Evolutionary conservation across 2,329 filamentous ascomycete species (phyloP), one percentile per base, ranked within the genome.

Genomic region (Colletotrichum graminicola): DNA sequence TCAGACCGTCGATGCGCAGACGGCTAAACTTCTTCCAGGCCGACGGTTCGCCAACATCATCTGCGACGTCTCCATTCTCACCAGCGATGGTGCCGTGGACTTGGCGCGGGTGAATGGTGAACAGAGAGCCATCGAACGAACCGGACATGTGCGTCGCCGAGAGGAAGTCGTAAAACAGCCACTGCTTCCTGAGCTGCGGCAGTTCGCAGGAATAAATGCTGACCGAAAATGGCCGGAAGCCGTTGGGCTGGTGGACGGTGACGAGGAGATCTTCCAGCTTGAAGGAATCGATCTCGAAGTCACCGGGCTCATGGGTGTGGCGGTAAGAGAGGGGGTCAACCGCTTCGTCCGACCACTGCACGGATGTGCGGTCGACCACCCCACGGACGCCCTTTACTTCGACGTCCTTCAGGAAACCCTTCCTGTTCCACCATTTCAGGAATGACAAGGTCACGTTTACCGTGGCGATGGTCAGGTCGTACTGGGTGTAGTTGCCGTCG

Each of bases 401-500:
- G 52, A 99, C 96, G 78, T 98, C 94, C 76, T 93, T 92, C 11
- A 99, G 84, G 7, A 97, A 87, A 0, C 96, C 96, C 80, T 95
- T 98, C 29, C 96, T 95, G 76, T 97, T 98, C 90, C 97, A 97
- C 96, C 96, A 99, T 79, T 98, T 98, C n/a, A 94, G 88, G 76
- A 99, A 98, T 0, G 96, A 99, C 34, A 99, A 81, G 0, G 95
- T 98, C 52, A 99, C 95, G 77, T 99, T 97, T 73, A 99, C 94
- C 0, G 94, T 97, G 73, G 96, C 94, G 71, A 99, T 94, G 0
- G 94, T 97, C 21, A 99, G 86, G 78, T 99, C 96, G 76, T 98
- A 99, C 76, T 99, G 96, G 0, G 95, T 98, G 80, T 98, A 99
- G 78, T 99, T 99, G 23, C 93, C 94, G 78, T 98, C 95, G 77